Base-by-base conservation (phyloP, 345 rosid species). In the Eucalyptus paniculata region DNA sequence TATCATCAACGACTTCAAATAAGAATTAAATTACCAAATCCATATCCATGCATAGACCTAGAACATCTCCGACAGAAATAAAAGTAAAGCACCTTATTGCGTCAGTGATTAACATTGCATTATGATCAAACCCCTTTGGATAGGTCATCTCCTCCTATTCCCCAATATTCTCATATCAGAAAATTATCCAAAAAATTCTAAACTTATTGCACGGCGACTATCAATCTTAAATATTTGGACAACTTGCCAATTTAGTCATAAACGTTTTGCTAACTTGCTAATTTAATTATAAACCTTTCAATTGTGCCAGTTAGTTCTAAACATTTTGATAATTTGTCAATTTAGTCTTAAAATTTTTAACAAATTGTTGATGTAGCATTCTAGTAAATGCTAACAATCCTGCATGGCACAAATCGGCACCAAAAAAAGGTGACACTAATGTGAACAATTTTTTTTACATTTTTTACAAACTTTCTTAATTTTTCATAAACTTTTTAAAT, bases 401-500 rank as follows among this genome's bases (percentile, higher is more conserved):
- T 23, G 9, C 6, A 24, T 56, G 6, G 28, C 28, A 56, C 0
- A n/a, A n/a, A n/a, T n/a, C n/a, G n/a, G n/a, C n/a, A n/a, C n/a
- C n/a, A n/a, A n/a, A n/a, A n/a, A n/a, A n/a, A 9, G 0, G 0
- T 1, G 5, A 54, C 1, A 5, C 1, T 19, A 0, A 23, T 23
- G 1, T 23, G 0, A 0, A 56, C 1, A 9, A 4, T 56, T 21
- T 56, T 56, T 54, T 56, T 56, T 21, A 54, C 1, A 23, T 56
- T 56, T 56, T 9, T 2, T 7, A 2, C 2, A 7, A 1, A 51
- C 0, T 3, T 51, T 51, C 2, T 51, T 7, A 3, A 7, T 18
- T 7, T 51, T 51, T 53, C 3, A 53, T 7, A 19, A 0, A 3
- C 2, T 53, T 53, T 53, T 18, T 0, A 6, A 18, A 18, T 3